Conservation (phyloP, 805 yeast species). For the Starmerella apis region DNA sequence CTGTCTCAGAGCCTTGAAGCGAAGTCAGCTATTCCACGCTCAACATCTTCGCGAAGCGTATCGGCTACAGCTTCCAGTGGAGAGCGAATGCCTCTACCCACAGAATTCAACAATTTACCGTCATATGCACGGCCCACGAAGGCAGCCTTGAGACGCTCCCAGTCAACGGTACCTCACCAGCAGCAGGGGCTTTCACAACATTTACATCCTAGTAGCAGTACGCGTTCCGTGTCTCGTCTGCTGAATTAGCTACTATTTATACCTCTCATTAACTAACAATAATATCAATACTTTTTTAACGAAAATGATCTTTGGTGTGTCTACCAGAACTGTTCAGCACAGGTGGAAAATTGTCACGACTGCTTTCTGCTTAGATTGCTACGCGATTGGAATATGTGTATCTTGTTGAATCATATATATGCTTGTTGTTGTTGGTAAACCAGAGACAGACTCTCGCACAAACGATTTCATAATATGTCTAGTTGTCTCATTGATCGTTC, state of each 20-base stretch:
- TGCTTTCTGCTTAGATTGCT: too few species aligned
- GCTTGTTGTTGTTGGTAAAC: too few species aligned
- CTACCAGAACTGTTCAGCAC: too few species aligned
- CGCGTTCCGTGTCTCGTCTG: constrained; percentile 2
- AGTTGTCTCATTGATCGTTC: too few species aligned
- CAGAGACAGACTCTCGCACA: too few species aligned
- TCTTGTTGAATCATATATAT: too few species aligned
- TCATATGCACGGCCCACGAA: constrained; percentile 25
- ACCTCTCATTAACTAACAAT: not conserved
- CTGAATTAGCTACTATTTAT: not conserved
- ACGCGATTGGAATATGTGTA: too few species aligned
- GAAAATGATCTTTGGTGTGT: too few species aligned
- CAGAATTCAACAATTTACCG: constrained; percentile 12
- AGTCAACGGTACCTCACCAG: constrained; percentile 11
- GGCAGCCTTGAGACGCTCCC: constrained; percentile 20
- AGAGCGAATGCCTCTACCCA: not conserved
- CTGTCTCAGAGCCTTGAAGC: not conserved
- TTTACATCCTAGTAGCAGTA: not conserved
- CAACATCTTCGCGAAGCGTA: constrained; percentile 1
- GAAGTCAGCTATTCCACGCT: not conserved
- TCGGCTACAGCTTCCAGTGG: constrained; percentile 1
- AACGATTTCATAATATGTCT: too few species aligned
- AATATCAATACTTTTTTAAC: too few species aligned
- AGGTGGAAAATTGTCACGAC: too few species aligned
- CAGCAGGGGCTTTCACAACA: constrained; percentile 1